Percentiles rank a stretch among this genome's conserved stretches.
Conservation (phyloP, 768 basidiomycete genomes). For the Pleurotus citrinopileatus region DNA sequence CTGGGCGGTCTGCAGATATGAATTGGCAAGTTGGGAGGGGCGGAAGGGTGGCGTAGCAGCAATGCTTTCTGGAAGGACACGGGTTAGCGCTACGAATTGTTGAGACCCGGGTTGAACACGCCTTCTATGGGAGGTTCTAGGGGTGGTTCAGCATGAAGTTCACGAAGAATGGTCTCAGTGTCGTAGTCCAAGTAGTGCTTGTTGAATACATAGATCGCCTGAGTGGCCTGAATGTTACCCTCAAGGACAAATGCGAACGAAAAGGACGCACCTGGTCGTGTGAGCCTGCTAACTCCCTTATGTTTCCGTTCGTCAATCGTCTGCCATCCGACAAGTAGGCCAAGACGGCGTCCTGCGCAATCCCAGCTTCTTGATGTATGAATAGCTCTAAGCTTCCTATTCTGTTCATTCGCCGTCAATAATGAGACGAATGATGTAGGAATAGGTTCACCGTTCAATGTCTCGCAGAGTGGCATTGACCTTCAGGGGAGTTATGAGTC, state of each 20-base stretch:
- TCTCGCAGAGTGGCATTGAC: conserved; percentile 70
- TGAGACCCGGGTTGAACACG: too few relatives aligned
- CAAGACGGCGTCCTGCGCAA: conserved; percentile 66
- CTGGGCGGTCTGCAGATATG: conserved; percentile 63
- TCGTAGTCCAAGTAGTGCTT: conserved; percentile 75
- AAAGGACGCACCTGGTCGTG: conserved; percentile 65
- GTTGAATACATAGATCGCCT: conserved; percentile 83
- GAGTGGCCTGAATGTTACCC: background rate
- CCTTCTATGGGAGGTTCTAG: conserved; percentile 75
- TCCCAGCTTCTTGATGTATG: conserved; percentile 66
- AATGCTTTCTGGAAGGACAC: conserved; percentile 58
- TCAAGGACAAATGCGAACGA: background rate
- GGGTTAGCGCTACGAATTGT: too few relatives aligned
- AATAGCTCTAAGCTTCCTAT: conserved; percentile 68
- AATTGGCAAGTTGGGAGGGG: conserved; percentile 61
- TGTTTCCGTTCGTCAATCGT: conserved; percentile 65
- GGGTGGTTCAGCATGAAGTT: conserved; percentile 57
- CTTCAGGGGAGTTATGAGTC: conserved; percentile 20
- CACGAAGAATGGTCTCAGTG: conserved; percentile 59
- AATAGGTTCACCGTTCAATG: conserved; percentile 59
- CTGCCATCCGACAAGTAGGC: conserved; percentile 81
- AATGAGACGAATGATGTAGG: background rate
- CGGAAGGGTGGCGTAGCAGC: conserved; percentile 72
- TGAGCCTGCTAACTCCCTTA: conserved; percentile 72
- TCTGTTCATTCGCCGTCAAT: conserved; percentile 29